phyloP scores from a whole-genome alignment of 1,139 yeast species.

The Sugiyamaella castrensis region DNA sequence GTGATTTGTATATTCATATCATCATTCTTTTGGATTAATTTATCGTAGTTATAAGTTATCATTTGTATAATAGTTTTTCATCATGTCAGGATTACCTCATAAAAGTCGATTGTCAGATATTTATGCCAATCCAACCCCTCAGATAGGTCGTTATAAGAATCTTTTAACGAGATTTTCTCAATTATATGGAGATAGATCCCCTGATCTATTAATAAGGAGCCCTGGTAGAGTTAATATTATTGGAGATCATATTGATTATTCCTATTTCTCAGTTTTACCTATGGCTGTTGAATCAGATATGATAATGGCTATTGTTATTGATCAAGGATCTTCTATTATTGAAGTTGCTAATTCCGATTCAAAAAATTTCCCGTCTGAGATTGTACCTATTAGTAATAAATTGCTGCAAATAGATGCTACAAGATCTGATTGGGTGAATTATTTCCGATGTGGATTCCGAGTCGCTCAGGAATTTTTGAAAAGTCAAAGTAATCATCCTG shows the following conservation, averaged over 20 bases:
- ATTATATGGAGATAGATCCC: slow-evolving; percentile 35
- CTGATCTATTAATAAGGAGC: slow-evolving; percentile 54
- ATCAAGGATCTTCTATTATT: slow-evolving; percentile 34
- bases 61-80: not conserved
- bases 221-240: slow-evolving; percentile 76
- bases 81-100: slow-evolving; percentile 18
- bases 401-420: slow-evolving; percentile 49
- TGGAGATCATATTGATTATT: slow-evolving; percentile 75
- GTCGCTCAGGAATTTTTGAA: slow-evolving; percentile 56
- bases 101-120: slow-evolving; percentile 23
- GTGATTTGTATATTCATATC: no score
- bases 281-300: slow-evolving; percentile 71
- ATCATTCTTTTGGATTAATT: no score
- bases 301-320: slow-evolving; percentile 49
- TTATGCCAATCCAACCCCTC: slow-evolving; percentile 24
- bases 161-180: slow-evolving; percentile 25
- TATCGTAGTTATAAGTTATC: no score
- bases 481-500: slow-evolving; percentile 14
- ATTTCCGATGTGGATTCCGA: slow-evolving; percentile 63
- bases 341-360: slow-evolving; percentile 46
- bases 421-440: slow-evolving; percentile 59
- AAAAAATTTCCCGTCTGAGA: slow-evolving; percentile 40
- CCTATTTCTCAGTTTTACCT: slow-evolving; percentile 67
- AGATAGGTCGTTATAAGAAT: slow-evolving; percentile 26
- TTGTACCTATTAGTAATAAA: slow-evolving; percentile 44